Conservation (phyloP, 1,284 basidiomycete species). For the Phaffia rhodozyma region DNA sequence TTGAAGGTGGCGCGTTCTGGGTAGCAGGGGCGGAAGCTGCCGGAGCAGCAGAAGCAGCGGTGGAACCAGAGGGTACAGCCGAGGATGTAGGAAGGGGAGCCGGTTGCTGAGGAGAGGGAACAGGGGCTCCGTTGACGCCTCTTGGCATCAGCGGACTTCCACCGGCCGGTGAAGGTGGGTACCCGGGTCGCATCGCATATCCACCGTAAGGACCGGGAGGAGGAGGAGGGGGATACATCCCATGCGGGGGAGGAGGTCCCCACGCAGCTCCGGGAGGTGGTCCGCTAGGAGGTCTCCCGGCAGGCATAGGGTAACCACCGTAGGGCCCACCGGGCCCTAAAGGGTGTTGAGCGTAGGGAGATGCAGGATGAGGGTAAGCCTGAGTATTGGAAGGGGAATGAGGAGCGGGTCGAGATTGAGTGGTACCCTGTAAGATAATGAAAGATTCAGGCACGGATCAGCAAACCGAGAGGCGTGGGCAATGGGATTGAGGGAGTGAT, state of each 20-base stretch:
- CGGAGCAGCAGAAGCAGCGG: background rate
- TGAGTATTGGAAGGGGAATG: constrained; percentile 1
- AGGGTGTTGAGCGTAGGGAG: too few species aligned
- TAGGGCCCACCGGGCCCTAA: too few species aligned
- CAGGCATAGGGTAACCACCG: background rate
- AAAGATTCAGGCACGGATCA: background rate
- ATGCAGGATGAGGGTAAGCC: too few species aligned
- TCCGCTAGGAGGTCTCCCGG: background rate
- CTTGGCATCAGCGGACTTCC: background rate
- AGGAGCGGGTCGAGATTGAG: constrained; percentile 8
- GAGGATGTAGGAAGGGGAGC: background rate
- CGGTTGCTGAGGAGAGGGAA: constrained; percentile 2
- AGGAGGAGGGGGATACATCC: constrained; percentile 9
- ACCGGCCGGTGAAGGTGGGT: background rate
- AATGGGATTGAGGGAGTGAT: background rate
- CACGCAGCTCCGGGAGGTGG: background rate
- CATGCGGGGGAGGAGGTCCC: background rate
- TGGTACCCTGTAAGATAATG: background rate
- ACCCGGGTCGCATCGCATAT: constrained; percentile 12
- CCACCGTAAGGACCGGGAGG: constrained; percentile 1
- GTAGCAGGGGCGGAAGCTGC: background rate
- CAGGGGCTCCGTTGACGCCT: too few species aligned
- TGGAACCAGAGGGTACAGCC: background rate
- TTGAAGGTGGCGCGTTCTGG: background rate
- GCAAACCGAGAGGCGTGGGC: background rate